Base-by-base conservation (phyloP, 768 basidiomycete genomes). In the Tricholoma sp. region DNA sequence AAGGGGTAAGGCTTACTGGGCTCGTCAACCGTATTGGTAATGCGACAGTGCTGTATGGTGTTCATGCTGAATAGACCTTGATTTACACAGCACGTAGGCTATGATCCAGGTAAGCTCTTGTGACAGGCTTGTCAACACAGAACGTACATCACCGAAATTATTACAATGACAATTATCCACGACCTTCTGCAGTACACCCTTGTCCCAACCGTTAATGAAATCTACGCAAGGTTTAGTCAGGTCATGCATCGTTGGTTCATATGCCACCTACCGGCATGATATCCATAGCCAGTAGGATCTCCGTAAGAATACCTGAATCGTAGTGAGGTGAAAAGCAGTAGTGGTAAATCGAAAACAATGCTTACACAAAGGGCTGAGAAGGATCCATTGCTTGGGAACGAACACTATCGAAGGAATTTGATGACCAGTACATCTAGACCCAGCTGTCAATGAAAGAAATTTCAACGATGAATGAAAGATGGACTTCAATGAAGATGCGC, bases 171-270 rank as follows among this genome's bases (percentile, higher is more conserved):
- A 83, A 12, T 75, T 68, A 63, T 84, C 77, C 13, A 86, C 74
- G 18, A 82, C 84, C 3, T 72, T 75, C 55, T 79, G 75, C 1
- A 87, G 73, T 33, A 84, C 75, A 50, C 77, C 78, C 1, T 64
- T 59, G 48, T 83, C 79, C 86, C 86, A 88, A 13, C 86, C 84
- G 59, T 83, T 82, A 53, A 78, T 68, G 68, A 78, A 84, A 60
- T 84, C 80, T 78, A 54, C 39, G 34, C 8, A 31, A 52, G 51
- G 11, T 20, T 49, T 2, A 42, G 18, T 39, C 54, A 17, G 61
- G 42, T 31, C 7, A 29, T 8, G 17, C 41, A 10, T 32, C 37
- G 8, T 7, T 9, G 9, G 44, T 36, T 51, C 42, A 11, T 37
- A 36, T 29, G 54, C 44, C 12, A 62, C 75, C 42, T 57, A 80